These are phyloP conservation scores for Alternaria triticina DNA, from an alignment of 2,329 filamentous ascomycete genomes.

Conservation along the genomic window DNA sequence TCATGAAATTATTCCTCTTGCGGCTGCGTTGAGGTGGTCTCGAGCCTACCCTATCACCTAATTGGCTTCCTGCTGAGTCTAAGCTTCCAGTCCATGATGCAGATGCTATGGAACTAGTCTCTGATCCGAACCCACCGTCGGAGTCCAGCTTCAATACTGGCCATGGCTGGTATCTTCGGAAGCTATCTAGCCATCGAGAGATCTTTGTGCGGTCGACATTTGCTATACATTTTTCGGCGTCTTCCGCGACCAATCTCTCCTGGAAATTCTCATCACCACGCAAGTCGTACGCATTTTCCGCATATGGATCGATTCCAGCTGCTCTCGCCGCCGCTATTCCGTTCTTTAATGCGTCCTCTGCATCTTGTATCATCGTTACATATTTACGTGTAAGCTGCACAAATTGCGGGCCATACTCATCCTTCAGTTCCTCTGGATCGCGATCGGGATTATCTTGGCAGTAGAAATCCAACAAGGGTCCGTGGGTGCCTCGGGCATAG, in stretches of 20 bases:
- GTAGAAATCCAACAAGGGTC: background rate
- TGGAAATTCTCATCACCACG: background rate
- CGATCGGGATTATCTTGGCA: background rate
- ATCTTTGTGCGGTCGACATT: background rate
- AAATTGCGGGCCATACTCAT: background rate
- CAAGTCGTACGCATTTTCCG: background rate
- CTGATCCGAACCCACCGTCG: background rate
- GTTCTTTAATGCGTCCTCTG: fast-evolving
- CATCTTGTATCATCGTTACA: fast-evolving
- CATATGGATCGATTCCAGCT: background rate
- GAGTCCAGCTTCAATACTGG: background rate
- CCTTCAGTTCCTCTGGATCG: background rate
- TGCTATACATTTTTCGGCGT: background rate
- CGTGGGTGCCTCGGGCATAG: background rate
- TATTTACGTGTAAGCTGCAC: fast-evolving
- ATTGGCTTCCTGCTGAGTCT: background rate
- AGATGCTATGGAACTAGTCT: background rate
- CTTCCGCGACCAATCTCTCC: background rate
- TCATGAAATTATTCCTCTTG: background rate
- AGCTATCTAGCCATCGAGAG: background rate
- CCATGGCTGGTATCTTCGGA: background rate
- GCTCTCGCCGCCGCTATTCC: background rate
- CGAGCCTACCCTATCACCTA: background rate
- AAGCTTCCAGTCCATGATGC: background rate
- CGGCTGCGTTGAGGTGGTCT: background rate